These are phyloP conservation scores for Macadamia tetraphylla DNA, from an alignment of 164 flowering plant species.

Conservation along the genomic window DNA sequence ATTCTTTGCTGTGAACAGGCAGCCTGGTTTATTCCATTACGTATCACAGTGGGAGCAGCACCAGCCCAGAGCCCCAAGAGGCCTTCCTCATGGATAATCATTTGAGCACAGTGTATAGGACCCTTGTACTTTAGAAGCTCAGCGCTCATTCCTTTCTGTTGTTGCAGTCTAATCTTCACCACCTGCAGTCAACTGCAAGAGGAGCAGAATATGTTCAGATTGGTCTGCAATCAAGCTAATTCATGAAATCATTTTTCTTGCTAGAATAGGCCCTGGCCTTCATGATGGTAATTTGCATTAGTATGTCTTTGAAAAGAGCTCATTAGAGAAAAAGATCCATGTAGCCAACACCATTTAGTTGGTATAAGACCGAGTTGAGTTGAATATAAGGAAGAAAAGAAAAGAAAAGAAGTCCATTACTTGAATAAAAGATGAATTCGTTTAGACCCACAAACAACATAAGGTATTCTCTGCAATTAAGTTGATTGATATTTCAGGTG, in stretches of 20 bases:
- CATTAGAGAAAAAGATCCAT: too few relatives aligned
- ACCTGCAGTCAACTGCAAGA: constrained; percentile 49
- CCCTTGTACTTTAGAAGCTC: constrained; percentile 92
- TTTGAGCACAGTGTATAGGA: constrained; percentile 83
- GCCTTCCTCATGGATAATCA: constrained; percentile 85
- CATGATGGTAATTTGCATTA: too few relatives aligned
- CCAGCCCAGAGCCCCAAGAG: constrained; percentile 93
- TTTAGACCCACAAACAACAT: too few relatives aligned
- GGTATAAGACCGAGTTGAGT: too few relatives aligned
- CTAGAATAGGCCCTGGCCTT: neutral
- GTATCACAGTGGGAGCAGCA: constrained; percentile 95
- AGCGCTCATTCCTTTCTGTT: constrained; percentile 77
- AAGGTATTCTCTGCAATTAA: too few relatives aligned
- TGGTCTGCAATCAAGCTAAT: too few relatives aligned
- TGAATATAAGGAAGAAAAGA: too few relatives aligned
- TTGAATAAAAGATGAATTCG: too few relatives aligned
- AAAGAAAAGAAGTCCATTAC: too few relatives aligned
- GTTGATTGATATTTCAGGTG: too few relatives aligned
- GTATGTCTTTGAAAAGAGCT: too few relatives aligned
- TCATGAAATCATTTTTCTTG: neutral
- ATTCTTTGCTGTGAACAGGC: constrained; percentile 94
- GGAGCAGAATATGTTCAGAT: neutral
- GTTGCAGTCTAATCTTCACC: constrained; percentile 93
- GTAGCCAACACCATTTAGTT: too few relatives aligned
- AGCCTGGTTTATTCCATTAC: constrained; percentile 98